These are phyloP conservation scores for Phytophthora litchii DNA, from an alignment of 352 stramenopile species.

Conservation along the genomic window DNA sequence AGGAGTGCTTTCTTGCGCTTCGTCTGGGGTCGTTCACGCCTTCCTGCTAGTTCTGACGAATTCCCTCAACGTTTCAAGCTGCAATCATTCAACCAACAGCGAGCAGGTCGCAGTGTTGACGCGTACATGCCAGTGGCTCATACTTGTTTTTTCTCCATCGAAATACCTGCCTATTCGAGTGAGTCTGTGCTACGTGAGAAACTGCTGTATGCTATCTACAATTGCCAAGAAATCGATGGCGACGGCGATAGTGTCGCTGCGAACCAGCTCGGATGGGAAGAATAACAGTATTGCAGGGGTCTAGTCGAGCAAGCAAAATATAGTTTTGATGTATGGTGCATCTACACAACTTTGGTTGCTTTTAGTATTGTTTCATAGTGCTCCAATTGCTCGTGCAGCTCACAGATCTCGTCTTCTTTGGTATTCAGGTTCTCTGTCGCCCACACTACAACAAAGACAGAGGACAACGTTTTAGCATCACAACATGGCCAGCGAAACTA, in stretches of 20 bases:
- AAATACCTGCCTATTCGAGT: constrained; percentile 94
- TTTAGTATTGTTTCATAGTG: constrained; percentile 26
- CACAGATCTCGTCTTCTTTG: constrained; percentile 38
- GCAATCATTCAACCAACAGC: constrained; percentile 83
- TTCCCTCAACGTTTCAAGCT: constrained; percentile 94
- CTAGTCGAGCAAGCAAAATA: neutral
- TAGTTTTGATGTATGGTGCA: constrained; percentile 26
- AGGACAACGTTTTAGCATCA: constrained; percentile 7
- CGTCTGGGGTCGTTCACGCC: constrained; percentile 90
- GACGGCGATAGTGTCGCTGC: constrained; percentile 81
- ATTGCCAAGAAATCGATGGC: constrained; percentile 93
- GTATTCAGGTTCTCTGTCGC: constrained; percentile 29
- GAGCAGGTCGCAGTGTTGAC: constrained; percentile 51
- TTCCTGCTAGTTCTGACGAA: constrained; percentile 78
- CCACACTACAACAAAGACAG: constrained; percentile 32
- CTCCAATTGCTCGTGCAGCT: constrained; percentile 29
- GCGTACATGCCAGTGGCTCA: constrained; percentile 95
- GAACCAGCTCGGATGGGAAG: constrained; percentile 84
- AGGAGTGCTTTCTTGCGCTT: constrained; percentile 90
- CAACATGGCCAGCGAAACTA: constrained; percentile 7
- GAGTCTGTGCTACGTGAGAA: constrained; percentile 73
- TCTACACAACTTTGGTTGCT: constrained; percentile 23
- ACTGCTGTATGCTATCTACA: constrained; percentile 93
- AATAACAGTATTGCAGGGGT: constrained; percentile 33
- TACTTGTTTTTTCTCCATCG: constrained; percentile 99